Base-by-base conservation (phyloP, 129 eudicot genomes). In the Chrysanthemum makinoi region DNA sequence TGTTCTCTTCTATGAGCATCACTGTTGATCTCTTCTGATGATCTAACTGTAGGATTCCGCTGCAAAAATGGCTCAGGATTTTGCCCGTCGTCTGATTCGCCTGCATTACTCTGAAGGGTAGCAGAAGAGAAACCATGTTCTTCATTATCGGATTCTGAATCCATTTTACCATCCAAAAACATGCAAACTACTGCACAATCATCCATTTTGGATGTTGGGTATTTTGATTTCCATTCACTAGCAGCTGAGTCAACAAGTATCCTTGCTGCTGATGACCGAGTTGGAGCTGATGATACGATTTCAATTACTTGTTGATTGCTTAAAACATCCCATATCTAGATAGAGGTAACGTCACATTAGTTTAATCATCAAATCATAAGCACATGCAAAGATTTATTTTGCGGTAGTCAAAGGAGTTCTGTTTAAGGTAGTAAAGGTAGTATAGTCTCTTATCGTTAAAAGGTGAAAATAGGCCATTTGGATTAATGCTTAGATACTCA, bases 121-220 rank as follows among this genome's bases (percentile, higher is more conserved):
- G 92, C 95, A 2, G 99, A 94, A 10, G 96, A 90, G 80, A 86
- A 86, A 16, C 91, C 79, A 44, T 78, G 90, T 56, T 93, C 98
- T 46, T 94, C 97, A n/a, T 77, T 80, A 69, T 94, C 99, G 0
- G 99, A 94, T 82, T 94, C 99, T 0, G 85, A 55, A 44, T 90
- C 99, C 95, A 90, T 86, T 62, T 90, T 95, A 35, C 96, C 91
- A 33, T 95, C 99, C 73, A 95, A 58, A 48, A 90, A 95, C 73
- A 95, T 73, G 86, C 97, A 95, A 33, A 95, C 97, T 0, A 88
- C 99, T 8, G 99, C 97, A 73, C 99, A 95, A 35, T 95, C 99
- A 60, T 95, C 99, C 94, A 86, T 95, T 82, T 84, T 95, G 39
- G 97, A 90, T 47, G 97, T 95, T 2, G 97, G 97, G 66, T 95